Base-by-base conservation (phyloP, 2,329 filamentous ascomycete genomes). In the Penicillium sp. region DNA sequence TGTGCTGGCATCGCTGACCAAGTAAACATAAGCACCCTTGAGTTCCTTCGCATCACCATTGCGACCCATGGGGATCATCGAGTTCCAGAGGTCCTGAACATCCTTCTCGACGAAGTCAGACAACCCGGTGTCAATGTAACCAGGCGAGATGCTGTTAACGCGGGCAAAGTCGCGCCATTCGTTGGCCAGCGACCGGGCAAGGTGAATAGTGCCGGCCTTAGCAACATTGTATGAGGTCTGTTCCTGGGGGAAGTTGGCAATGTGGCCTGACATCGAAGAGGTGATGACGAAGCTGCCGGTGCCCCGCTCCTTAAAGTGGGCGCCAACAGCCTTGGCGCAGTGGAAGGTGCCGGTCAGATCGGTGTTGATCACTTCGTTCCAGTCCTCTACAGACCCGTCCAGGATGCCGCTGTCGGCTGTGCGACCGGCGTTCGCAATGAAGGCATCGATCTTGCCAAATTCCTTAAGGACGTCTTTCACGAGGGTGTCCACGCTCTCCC, bases 301-400 rank as follows among this genome's bases (percentile, higher is more conserved):
- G 65, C 84, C 83, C 59, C 82, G 81, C 75, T 86, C 77, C 74
- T 85, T 85, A 81, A 87, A 88, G 76, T 94, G 88, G 53, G 87
- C 82, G 34, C 92, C 92, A n/a, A 90, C 89, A 20, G 90, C 90
- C 78, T 93, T 90, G 26, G 91, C 90, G 61, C 90, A 95, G 82
- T 92, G 85, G 76, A 91, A 90, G 29, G 83, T 86, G 13, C 92
- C 92, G n/a, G 86, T 94, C 65, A 96, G 81, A 75, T 97, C 95
- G 68, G 93, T 87, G 66, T 89, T 84, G 74, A 96, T 82, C 79
- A 96, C 90, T 73, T 86, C 83, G 71, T 92, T 85, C 70, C 85
- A 85, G 70, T 90, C 89, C 69, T 87, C 81, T 22, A 89, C 85
- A 24, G 84, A 82, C 69, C 85, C 85, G 60, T 90, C 88, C 47